A percentile compares a stretch with the other conserved stretches of the same genome.
Conservation (phyloP, 73 alveolate species). For the Blepharisma stoltei region DNA sequence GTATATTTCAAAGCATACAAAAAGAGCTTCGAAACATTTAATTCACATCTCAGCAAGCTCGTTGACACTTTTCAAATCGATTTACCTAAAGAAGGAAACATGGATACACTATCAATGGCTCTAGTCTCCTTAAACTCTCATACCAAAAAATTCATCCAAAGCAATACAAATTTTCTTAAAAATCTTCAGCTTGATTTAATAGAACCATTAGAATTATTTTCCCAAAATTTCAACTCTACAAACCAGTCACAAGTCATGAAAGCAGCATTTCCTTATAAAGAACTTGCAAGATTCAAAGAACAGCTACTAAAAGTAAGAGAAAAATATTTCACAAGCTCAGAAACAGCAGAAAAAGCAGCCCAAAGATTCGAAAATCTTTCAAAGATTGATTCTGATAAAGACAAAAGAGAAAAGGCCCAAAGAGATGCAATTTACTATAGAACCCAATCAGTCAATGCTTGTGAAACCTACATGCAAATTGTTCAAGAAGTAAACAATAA, state of each 20-base stretch:
- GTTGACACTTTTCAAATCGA: slow-evolving; percentile 2
- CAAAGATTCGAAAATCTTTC: no score
- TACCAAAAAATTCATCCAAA: background rate
- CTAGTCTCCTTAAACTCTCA: background rate
- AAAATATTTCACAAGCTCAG: background rate
- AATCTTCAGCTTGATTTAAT: background rate
- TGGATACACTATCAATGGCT: slow-evolving; percentile 23
- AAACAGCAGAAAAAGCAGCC: background rate
- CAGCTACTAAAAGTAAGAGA: background rate
- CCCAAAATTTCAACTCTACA: background rate
- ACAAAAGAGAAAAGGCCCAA: no score
- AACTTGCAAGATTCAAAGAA: background rate
- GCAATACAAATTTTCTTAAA: background rate
- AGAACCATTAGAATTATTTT: slow-evolving; percentile 12
- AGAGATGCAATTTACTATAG: no score
- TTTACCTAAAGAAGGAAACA: background rate
- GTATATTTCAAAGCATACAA: background rate
- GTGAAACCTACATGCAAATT: slow-evolving; percentile 7
- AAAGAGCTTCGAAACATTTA: background rate
- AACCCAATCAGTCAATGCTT: no score
- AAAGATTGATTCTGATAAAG: no score
- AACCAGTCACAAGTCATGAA: background rate
- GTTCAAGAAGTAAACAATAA: background rate
- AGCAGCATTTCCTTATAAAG: background rate
- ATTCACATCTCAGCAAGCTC: background rate